phyloP scores from a whole-genome alignment of 352 stramenopile species.

The Phytophthora cactorum region DNA sequence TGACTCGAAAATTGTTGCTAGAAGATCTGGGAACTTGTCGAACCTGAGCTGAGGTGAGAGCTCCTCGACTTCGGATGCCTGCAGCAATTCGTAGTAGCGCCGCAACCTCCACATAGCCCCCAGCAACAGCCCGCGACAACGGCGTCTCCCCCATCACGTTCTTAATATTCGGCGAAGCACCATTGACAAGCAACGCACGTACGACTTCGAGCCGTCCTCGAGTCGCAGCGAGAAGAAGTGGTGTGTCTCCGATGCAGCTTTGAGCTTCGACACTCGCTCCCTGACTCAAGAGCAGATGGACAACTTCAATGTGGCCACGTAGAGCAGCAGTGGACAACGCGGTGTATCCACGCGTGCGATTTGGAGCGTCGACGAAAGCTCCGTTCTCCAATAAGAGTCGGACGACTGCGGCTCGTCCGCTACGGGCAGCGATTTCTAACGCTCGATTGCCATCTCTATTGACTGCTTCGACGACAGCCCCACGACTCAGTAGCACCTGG shows the following conservation, averaged over 20 bases:
- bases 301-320: slow-evolving; percentile 20
- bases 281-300: slow-evolving; percentile 31
- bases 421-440: slow-evolving; percentile 34
- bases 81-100: slow-evolving; percentile 27
- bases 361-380: slow-evolving; percentile 32
- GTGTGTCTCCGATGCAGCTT: slow-evolving; percentile 33
- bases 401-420: slow-evolving; percentile 21
- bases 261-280: slow-evolving; percentile 20
- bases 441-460: slow-evolving; percentile 34
- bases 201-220: slow-evolving; percentile 32
- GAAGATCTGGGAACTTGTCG: not conserved
- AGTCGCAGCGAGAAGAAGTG: slow-evolving; percentile 32
- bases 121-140: slow-evolving; percentile 29
- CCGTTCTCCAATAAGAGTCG: slow-evolving; percentile 28
- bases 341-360: slow-evolving; percentile 35
- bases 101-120: slow-evolving; percentile 30
- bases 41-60: slow-evolving; percentile 10
- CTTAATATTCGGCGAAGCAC: slow-evolving; percentile 13
- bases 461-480: slow-evolving; percentile 25
- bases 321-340: slow-evolving; percentile 33
- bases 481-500: slow-evolving; percentile 29
- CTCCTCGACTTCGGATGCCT: slow-evolving; percentile 19
- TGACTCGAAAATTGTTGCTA: no score
- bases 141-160: slow-evolving; percentile 33
- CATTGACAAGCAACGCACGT: slow-evolving; percentile 22